Base-by-base conservation (phyloP, 495 filamentous ascomycete species). In the Rhizodiscina lignyota region DNA sequence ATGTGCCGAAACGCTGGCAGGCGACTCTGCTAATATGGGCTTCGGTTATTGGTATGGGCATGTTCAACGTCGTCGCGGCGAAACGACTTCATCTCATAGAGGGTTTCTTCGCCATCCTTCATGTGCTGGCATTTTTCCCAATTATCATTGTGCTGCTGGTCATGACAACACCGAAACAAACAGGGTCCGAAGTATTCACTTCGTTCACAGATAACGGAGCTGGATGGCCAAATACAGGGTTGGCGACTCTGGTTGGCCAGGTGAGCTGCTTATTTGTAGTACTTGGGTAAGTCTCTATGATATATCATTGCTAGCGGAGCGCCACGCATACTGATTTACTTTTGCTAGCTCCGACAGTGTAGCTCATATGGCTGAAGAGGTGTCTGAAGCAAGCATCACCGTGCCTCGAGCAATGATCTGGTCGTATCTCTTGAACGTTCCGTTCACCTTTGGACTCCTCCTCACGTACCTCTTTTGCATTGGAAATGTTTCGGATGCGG, bases 321-420 rank as follows among this genome's bases (percentile, higher is more conserved):
- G n/a, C n/a, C n/a, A n/a, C n/a, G n/a, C n/a, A n/a, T n/a, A n/a
- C n/a, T n/a, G n/a, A n/a, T n/a, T n/a, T n/a, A n/a, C n/a, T n/a
- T 35, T 36, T n/a, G 2, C 24, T 40, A 42, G 42, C 10, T 42
- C 42, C 35, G 50, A 53, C 32, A 38, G 37, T 17, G 34, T 41
- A 4, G 40, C 36, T 5, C 46, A 50, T 36, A 38, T 53, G 22
- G 30, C 45, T 26, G 51, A 54, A 18, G 52, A 53, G 24, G 37
- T 49, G 16, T 34, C 47, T 20, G 35, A 55, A 21, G 50, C 50
- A 5, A 35, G 39, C 4, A 36, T 34, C 16, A 40, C 44, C 23
- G 48, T 53, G 5, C 47, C 50, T 1, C 11, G 34, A 11, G 30
- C 27, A 6, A 55, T 53, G 42, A 27, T 51, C 2, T 41, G 30